Percentiles rank a stretch among this genome's conserved stretches.
phyloP scores from a whole-genome alignment of 1,284 basidiomycete species.

The Ceratobasidium theobromae region DNA sequence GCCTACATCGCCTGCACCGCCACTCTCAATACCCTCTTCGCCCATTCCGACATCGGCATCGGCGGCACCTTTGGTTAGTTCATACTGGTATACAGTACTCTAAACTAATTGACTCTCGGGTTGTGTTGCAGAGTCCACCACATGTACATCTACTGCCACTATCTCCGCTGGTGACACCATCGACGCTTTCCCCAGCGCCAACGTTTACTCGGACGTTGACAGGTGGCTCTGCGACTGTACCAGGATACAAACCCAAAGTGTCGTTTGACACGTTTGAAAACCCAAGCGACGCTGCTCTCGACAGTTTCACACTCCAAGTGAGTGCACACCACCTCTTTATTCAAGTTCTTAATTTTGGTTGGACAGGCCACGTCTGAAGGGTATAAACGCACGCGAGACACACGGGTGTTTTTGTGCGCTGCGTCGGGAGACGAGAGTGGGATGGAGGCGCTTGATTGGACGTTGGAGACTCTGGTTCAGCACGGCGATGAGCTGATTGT shows the following conservation, averaged over 20 bases:
- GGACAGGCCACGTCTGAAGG: constrained; percentile 73
- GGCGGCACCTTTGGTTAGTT: constrained; percentile 36
- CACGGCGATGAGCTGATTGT: constrained; percentile 95
- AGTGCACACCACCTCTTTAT: constrained; percentile 34
- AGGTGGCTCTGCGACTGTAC: constrained; percentile 30
- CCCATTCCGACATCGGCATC: constrained; percentile 36
- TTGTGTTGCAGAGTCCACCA: constrained; percentile 33
- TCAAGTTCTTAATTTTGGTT: too few species aligned
- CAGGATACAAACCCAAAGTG: constrained; percentile 78
- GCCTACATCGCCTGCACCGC: constrained; percentile 37
- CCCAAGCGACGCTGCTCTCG: constrained; percentile 52
- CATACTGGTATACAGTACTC: background rate
- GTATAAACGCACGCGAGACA: constrained; percentile 76
- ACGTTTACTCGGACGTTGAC: constrained; percentile 23
- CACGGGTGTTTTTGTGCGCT: constrained; percentile 89
- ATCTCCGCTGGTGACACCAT: background rate
- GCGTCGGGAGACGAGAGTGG: constrained; percentile 88
- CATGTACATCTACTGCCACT: constrained; percentile 44
- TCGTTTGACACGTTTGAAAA: constrained; percentile 83
- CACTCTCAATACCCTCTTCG: constrained; percentile 36
- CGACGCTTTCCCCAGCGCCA: background rate
- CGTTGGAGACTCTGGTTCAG: constrained; percentile 81
- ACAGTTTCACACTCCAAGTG: constrained; percentile 50
- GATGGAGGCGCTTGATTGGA: constrained; percentile 83
- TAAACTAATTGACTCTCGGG: background rate